A percentile compares a stretch with the other conserved stretches of the same genome.
Evolutionary conservation across 169 alveolate species (phyloP).

Genomic region (Eimeria acervulina): DNA sequence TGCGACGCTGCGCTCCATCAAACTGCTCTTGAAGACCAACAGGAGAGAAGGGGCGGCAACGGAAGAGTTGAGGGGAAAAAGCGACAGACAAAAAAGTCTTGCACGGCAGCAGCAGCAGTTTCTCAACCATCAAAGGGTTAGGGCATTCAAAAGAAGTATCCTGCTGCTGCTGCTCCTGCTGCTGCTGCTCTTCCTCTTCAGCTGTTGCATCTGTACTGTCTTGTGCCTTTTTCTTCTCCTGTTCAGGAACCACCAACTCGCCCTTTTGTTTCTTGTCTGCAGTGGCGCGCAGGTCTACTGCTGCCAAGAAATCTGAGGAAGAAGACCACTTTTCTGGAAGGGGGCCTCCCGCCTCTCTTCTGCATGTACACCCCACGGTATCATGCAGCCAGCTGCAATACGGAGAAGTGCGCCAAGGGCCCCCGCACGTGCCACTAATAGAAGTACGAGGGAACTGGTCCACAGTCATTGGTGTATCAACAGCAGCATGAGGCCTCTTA

Average conservation of each 20-base stretch:
- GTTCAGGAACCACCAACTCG: background rate
- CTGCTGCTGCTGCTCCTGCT: slow-evolving; percentile 15
- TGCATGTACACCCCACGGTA: slow-evolving; percentile 68
- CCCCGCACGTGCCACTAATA: background rate
- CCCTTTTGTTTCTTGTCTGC: slow-evolving; percentile 36
- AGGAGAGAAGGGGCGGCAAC: slow-evolving; percentile 61
- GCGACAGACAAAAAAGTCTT: slow-evolving; percentile 33
- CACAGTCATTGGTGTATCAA: background rate
- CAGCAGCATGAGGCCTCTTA: background rate
- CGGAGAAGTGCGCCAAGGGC: slow-evolving; percentile 59
- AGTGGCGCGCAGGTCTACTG: slow-evolving; percentile 1
- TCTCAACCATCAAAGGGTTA: slow-evolving; percentile 28
- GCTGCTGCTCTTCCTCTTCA: slow-evolving; percentile 23
- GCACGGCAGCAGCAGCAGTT: slow-evolving; percentile 65
- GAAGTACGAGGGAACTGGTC: slow-evolving; percentile 48
- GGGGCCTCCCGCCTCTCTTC: slow-evolving; percentile 72
- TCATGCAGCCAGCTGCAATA: slow-evolving; percentile 69
- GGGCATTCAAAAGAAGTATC: slow-evolving; percentile 6
- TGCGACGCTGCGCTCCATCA: slow-evolving; percentile 46
- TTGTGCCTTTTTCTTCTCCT: background rate
- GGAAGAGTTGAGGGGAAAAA: slow-evolving; percentile 64
- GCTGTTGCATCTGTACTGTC: background rate
- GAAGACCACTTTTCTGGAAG: slow-evolving; percentile 56
- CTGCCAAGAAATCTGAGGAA: slow-evolving; percentile 49
- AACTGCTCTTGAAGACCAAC: slow-evolving; percentile 59